Percentiles rank a stretch among this genome's conserved stretches.
These are phyloP conservation scores for Clarireedia monteithiana DNA, from an alignment of 2,329 filamentous ascomycete genomes.

Conservation along the genomic window DNA sequence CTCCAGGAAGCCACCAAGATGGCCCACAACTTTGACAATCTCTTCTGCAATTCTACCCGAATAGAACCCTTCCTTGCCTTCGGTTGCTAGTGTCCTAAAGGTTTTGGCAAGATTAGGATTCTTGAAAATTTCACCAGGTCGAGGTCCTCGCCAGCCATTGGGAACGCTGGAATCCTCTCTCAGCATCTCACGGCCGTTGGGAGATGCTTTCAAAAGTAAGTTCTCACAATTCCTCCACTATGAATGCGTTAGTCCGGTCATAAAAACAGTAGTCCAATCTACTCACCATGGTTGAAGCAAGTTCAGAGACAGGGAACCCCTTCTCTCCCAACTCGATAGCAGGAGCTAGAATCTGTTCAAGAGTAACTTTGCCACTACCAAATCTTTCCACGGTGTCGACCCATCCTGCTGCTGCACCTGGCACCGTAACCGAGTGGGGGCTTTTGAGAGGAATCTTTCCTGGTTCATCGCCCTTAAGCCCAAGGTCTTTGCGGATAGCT, in stretches of 20 bases:
- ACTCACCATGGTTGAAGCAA: constrained; percentile 34
- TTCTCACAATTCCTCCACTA: constrained; percentile 67
- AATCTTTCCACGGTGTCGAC: constrained; percentile 81
- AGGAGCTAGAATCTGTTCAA: constrained; percentile 72
- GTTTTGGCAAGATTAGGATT: constrained; percentile 76
- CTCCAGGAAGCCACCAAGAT: constrained; percentile 69
- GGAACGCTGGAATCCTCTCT: constrained; percentile 63
- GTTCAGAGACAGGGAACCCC: constrained; percentile 82
- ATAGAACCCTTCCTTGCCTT: constrained; percentile 91
- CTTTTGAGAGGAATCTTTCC: constrained; percentile 65
- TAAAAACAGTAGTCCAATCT: neutral
- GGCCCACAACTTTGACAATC: constrained; percentile 68
- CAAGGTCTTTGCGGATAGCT: constrained; percentile 60
- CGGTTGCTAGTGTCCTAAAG: constrained; percentile 66
- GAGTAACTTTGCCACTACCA: constrained; percentile 73
- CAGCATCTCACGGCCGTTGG: constrained; percentile 81
- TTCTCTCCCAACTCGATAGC: constrained; percentile 81
- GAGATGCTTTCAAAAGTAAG: constrained; percentile 62
- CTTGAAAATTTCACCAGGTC: constrained; percentile 79
- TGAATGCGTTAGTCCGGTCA: constrained; percentile 3
- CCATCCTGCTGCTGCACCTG: constrained; percentile 90
- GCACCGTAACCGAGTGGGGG: constrained; percentile 77
- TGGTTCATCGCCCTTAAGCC: constrained; percentile 47
- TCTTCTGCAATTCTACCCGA: constrained; percentile 73
- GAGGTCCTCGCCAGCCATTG: constrained; percentile 67